These are phyloP conservation scores for Aspergillus affinis DNA, from an alignment of 495 filamentous ascomycete species.

Conservation along the genomic window DNA sequence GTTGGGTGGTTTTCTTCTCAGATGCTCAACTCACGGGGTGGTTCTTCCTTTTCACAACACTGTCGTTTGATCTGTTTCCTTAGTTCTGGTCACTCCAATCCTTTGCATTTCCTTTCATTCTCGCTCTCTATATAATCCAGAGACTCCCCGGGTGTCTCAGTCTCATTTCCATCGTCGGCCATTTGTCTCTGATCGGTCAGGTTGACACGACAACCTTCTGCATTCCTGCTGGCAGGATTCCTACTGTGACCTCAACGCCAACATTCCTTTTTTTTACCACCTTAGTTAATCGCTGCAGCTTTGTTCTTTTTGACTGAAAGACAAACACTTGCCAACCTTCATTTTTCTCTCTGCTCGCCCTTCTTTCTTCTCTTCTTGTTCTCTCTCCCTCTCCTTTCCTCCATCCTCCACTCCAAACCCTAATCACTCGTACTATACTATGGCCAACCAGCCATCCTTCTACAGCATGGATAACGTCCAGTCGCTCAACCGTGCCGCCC, in stretches of 20 bases:
- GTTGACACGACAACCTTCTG: conserved; percentile 50
- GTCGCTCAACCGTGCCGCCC: conserved; percentile 70
- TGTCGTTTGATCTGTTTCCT: background rate
- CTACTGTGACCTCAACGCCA: conserved; percentile 30
- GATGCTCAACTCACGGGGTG: background rate
- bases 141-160: conserved; percentile 32
- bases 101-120: conserved; percentile 5
- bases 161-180: conserved; percentile 20
- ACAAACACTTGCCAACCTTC: conserved; percentile 10
- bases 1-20: background rate
- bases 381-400: conserved; percentile 14
- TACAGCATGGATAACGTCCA: conserved; percentile 3
- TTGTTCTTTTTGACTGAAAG: conserved; percentile 13
- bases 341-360: background rate
- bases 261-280: conserved; percentile 12
- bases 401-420: conserved; percentile 8
- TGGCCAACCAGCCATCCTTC: conserved; percentile 11
- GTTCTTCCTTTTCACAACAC: background rate
- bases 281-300: too few relatives aligned
- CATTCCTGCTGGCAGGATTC: conserved; percentile 46
- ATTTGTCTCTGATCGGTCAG: conserved; percentile 25
- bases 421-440: conserved; percentile 5
- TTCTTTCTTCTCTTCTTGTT: conserved; percentile 4
- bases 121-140: conserved; percentile 1
- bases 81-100: conserved; percentile 7